Evolutionary conservation across 2,329 filamentous ascomycete genomes (phyloP), one percentile per base, ranked within the genome.

Genomic region (Calonectria pteridis): DNA sequence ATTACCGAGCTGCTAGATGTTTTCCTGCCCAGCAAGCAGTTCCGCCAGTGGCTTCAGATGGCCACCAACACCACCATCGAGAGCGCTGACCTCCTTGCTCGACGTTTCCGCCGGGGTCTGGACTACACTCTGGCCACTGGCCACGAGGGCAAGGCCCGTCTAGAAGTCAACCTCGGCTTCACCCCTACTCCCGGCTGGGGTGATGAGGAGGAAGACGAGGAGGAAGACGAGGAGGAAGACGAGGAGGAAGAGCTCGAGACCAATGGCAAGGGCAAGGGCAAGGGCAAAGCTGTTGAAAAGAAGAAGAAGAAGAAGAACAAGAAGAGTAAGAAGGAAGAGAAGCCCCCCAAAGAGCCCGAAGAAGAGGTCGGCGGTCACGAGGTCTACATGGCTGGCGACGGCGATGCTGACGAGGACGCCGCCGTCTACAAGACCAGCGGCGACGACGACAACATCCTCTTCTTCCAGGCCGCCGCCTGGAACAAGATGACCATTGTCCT

Each of bases 91-190:
- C 85, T 97, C 65, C 85, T 97, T n/a, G 95, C 94, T 0, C 92
- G 97, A 28, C 92, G 96, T 40, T 99, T 99, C 88, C 92, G 97
- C 11, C 92, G 92, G 62, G 95, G 97, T 7, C 86, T 93, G 75
- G 97, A 99, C 85, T 99, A 99, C 83, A 98, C 96, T 3, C 91
- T 99, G 26, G 97, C 97, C 2, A 98, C 94, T 26, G 93, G 94
- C 28, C 95, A 98, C 82, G 93, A 91, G 43, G 92, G 92, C 69
- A 90, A 95, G 79, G 91, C 95, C 16, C 93, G 95, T 59, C 87
- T 99, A 4, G 97, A 99, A 84, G 90, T 98, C 67, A 97, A 95
- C 71, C 88, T 99, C 3, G 93, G 94, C 53, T 89, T 98, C 74
- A 98, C 97, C 5, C 95, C 97, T 0, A 95, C 93, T 0, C 84